These are phyloP conservation scores for Arctium minus DNA, from an alignment of 129 eudicot species.

Conservation along the genomic window DNA sequence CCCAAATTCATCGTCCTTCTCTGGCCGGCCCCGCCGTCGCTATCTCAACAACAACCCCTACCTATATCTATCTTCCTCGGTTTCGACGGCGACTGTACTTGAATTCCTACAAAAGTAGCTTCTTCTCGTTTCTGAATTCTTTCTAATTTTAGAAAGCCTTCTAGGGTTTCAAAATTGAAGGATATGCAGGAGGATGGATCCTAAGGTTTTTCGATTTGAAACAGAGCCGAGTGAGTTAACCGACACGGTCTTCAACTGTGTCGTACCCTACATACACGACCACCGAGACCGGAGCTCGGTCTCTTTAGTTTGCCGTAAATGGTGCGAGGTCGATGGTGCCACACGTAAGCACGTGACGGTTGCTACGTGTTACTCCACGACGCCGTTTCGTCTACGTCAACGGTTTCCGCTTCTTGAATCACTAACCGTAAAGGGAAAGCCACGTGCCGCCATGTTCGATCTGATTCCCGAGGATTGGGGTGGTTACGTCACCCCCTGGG, in stretches of 20 bases:
- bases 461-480: slow-evolving; percentile 38
- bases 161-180: slow-evolving; percentile 3
- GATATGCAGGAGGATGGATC: slow-evolving; percentile 16
- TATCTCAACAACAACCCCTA: neutral
- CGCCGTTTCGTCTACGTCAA: slow-evolving; percentile 16
- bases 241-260: slow-evolving; percentile 35
- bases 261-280: slow-evolving; percentile 26
- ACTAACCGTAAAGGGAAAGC: slow-evolving; percentile 32
- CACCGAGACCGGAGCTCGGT: slow-evolving; percentile 32
- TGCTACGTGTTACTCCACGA: slow-evolving; percentile 32
- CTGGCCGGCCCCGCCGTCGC: neutral
- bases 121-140: neutral
- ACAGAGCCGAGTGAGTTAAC: slow-evolving; percentile 16
- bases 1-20: neutral
- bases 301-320: slow-evolving; percentile 31
- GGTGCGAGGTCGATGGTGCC: slow-evolving; percentile 33
- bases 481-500: slow-evolving; percentile 32
- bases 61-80: neutral
- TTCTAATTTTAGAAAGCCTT: neutral
- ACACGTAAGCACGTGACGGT: slow-evolving; percentile 32
- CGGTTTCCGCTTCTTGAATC: slow-evolving; percentile 34
- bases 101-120: neutral
- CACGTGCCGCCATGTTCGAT: slow-evolving; percentile 39
- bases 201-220: neutral
- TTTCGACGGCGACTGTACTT: neutral